Base-by-base conservation (phyloP, 2,329 filamentous ascomycete species). In the Pseudocercospora macadamiae region DNA sequence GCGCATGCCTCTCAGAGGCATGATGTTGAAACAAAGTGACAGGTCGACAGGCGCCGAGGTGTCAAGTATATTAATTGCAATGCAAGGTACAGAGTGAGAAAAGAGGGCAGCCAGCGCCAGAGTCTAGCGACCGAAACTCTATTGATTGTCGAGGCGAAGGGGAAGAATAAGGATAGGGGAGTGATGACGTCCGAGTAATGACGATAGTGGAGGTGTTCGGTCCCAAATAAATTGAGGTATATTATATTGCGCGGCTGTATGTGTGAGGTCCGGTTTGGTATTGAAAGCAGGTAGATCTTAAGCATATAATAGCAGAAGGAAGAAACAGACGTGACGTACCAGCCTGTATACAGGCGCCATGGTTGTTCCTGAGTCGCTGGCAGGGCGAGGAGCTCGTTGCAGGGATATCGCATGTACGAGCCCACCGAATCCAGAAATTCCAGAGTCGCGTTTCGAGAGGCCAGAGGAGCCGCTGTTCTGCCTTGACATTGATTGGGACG, bases 271-370 rank as follows among this genome's bases (percentile, higher is more conserved):
- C 25, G 28, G 37, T 26, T 21, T 28, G n/a, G 45, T 18, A 49
- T 49, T 23, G 18, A 23, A 36, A 5, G 12, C 36, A 28, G 45
- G 12, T n/a, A 32, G 45, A 49, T 19, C 14, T n/a, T n/a, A 37
- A 53, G 45, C 21, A 37, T 19, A 49, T 23, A 34, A 56, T 47
- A 23, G 47, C 32, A 21, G 37, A 39, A 51, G 48, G 34, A 47
- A 37, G 44, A 32, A 55, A 28, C 6, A 26, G 19, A 34, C 19
- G 34, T 37, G 36, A 65, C 66, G 48, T 64, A 68, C 66, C 61
- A 68, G 56, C 52, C 64, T 55, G 55, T 68, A 68, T 18, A 66
- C 62, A 8, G 65, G 64, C 25, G 66, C 61, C 64, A 66, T 66
- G 23, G 39, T 48, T 56, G 51, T 55, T 25, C 54, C 60, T 16